These are phyloP conservation scores for Malus hybrid DNA, from an alignment of 331 rosid species.

Conservation along the genomic window DNA sequence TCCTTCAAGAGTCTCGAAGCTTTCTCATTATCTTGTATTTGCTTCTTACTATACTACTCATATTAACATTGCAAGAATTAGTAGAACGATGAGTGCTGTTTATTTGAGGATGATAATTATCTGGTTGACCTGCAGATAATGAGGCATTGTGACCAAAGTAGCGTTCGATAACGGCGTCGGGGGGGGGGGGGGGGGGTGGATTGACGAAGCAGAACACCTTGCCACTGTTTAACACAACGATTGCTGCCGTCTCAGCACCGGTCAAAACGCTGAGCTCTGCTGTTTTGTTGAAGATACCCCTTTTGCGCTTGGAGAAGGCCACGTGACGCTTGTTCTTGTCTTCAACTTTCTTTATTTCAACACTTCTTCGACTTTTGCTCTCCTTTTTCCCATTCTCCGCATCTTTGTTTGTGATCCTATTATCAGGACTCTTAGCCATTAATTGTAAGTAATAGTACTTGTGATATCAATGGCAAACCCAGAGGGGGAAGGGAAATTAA, in stretches of 20 bases:
- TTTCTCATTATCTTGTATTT: neutral
- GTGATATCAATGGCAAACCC: too few relatives aligned
- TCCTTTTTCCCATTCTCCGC: neutral
- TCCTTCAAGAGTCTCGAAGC: neutral
- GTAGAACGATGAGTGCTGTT: neutral
- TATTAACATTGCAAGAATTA: neutral
- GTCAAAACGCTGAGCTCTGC: conserved; percentile 12
- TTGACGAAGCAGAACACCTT: conserved; percentile 7
- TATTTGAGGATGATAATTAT: too few relatives aligned
- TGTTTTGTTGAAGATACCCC: conserved; percentile 13
- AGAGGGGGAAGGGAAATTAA: neutral
- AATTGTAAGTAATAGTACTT: neutral
- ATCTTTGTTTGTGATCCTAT: neutral
- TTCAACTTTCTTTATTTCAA: conserved; percentile 15
- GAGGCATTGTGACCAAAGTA: neutral
- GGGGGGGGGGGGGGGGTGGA: neutral
- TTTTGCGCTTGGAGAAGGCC: conserved; percentile 21
- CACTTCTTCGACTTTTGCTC: neutral
- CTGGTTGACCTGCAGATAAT: neutral
- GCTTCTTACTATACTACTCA: neutral
- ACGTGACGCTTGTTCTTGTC: conserved; percentile 15
- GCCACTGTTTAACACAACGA: conserved; percentile 1
- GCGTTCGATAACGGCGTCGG: neutral
- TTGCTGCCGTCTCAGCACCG: neutral
- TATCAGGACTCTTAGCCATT: neutral